These are phyloP conservation scores for Styphnolobium japonicum DNA, from an alignment of 306 rosid genomes.

Conservation along the genomic window DNA sequence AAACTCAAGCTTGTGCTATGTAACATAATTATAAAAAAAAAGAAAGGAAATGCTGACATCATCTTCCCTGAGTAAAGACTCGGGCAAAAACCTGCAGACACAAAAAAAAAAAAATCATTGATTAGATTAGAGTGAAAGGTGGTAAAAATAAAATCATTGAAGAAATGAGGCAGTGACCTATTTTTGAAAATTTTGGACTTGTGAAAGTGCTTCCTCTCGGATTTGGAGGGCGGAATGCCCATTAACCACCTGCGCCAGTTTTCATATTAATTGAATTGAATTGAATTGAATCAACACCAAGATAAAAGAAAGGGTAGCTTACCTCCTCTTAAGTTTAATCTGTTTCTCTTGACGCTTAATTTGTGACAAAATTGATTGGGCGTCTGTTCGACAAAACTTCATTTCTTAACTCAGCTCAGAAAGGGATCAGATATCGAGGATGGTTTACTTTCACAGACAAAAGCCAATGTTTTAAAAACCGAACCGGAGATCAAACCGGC, in stretches of 20 bases:
- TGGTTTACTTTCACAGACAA: too few relatives aligned
- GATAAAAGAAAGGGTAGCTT: neutral
- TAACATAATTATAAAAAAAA: neutral
- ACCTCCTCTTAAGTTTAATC: slow-evolving; percentile 64
- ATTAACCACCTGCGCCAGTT: slow-evolving; percentile 67
- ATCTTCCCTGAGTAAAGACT: slow-evolving; percentile 73
- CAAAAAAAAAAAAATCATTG: neutral
- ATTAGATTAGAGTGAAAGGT: neutral
- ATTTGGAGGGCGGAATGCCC: slow-evolving; percentile 43
- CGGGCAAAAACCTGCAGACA: slow-evolving; percentile 44
- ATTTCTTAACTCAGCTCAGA: neutral
- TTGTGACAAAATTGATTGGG: slow-evolving; percentile 24
- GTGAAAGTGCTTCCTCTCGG: slow-evolving; percentile 34
- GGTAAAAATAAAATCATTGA: slow-evolving; percentile 5
- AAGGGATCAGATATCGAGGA: too few relatives aligned
- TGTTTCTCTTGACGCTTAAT: slow-evolving; percentile 50
- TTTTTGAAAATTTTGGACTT: slow-evolving; percentile 33
- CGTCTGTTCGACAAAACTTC: slow-evolving; percentile 44
- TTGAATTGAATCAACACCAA: neutral
- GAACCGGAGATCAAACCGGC: too few relatives aligned
- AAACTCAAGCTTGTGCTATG: neutral
- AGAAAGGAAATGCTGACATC: slow-evolving; percentile 54
- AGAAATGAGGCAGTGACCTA: slow-evolving; percentile 19
- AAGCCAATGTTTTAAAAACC: too few relatives aligned
- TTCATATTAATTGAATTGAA: neutral